Conservation (phyloP, 345 rosid species). For the Melaleuca alternifolia region DNA sequence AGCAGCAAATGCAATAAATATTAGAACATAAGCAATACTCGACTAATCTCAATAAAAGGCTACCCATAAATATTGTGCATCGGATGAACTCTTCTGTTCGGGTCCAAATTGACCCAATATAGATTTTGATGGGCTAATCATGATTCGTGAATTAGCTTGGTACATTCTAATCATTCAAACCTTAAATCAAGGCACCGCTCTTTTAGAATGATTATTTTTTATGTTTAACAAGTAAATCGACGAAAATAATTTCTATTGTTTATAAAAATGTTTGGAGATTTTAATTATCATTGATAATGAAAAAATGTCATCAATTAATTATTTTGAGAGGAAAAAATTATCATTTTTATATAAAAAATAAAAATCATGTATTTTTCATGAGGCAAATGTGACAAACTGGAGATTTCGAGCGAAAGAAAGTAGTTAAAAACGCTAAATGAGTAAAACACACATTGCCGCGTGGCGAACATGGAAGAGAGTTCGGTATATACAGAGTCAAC, state of each 20-base stretch:
- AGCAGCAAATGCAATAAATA: background rate
- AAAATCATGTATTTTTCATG: too few species aligned
- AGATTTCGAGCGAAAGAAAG: background rate
- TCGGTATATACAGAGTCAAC: background rate
- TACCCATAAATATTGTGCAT: background rate
- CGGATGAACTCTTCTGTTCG: background rate
- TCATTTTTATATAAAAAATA: too few species aligned
- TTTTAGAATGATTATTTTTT: too few species aligned
- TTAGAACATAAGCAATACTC: too few species aligned
- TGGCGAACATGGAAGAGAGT: background rate
- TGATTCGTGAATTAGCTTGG: background rate
- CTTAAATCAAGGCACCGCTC: too few species aligned
- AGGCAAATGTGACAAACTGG: background rate
- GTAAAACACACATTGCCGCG: background rate
- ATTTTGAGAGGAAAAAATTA: too few species aligned
- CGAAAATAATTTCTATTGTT: too few species aligned
- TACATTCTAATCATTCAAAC: background rate
- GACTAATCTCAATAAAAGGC: background rate
- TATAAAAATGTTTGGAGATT: too few species aligned
- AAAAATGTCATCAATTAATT: too few species aligned
- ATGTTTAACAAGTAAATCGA: too few species aligned
- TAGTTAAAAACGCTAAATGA: rapidly evolving
- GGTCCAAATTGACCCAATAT: background rate
- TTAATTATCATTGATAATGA: too few species aligned
- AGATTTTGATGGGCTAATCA: background rate